Percentiles rank a stretch among this genome's conserved stretches.
Conservation (phyloP, 495 filamentous ascomycete genomes). For the Podospora conica region DNA sequence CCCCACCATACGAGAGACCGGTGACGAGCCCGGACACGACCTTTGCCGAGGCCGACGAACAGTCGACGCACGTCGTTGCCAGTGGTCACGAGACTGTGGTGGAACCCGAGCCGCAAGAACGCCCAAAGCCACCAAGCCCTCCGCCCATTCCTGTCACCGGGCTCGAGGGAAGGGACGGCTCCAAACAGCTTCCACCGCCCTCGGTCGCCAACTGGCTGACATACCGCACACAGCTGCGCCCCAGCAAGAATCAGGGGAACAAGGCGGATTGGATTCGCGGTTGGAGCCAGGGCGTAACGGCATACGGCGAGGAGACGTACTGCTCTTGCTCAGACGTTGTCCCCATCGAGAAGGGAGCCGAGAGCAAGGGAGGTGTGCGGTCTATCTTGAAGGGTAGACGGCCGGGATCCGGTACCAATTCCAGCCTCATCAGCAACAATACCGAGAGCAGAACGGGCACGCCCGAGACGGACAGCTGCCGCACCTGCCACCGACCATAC, state of each 20-base stretch:
- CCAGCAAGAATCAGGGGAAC: slow-evolving; percentile 23
- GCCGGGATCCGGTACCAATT: neutral
- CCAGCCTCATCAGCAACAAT: neutral
- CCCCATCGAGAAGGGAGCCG: slow-evolving; percentile 4
- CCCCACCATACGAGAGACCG: slow-evolving; percentile 15
- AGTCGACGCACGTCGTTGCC: neutral
- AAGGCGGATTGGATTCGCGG: slow-evolving; percentile 32
- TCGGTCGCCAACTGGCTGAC: slow-evolving; percentile 20
- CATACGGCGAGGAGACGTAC: slow-evolving; percentile 22
- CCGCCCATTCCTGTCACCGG: neutral
- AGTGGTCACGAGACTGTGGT: neutral
- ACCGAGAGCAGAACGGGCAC: neutral
- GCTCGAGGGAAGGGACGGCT: neutral
- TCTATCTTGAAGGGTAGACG: slow-evolving; percentile 9
- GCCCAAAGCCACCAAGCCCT: neutral
- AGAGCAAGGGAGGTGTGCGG: slow-evolving; percentile 19
- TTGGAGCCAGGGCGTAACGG: slow-evolving; percentile 26
- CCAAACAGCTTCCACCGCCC: neutral
- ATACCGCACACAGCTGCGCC: slow-evolving; percentile 23
- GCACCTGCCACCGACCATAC: slow-evolving; percentile 18
- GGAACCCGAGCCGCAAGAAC: neutral
- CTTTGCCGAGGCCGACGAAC: slow-evolving; percentile 7
- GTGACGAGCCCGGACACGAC: slow-evolving; percentile 4
- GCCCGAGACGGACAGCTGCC: slow-evolving; percentile 17
- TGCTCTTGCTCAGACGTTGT: slow-evolving; percentile 23